phyloP scores from a whole-genome alignment of 106 monocot species.

The Apostasia shenzhenica region DNA sequence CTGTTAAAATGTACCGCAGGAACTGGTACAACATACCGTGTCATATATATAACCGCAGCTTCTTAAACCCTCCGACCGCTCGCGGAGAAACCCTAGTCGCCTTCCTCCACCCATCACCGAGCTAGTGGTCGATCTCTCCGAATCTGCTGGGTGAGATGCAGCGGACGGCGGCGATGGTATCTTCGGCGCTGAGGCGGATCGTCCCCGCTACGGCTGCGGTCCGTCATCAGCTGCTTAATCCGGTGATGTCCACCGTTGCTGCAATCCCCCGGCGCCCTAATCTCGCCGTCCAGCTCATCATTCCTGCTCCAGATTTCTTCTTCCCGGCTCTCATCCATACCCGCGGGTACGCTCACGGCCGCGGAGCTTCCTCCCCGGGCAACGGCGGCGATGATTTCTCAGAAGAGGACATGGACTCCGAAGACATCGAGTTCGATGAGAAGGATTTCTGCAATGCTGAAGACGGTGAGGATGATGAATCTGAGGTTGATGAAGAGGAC shows the following conservation, averaged over 20 bases:
- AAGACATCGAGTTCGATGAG: background rate
- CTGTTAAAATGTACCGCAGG: background rate
- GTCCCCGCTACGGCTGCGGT: background rate
- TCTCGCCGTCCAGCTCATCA: background rate
- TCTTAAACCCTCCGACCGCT: background rate
- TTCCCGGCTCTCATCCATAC: background rate
- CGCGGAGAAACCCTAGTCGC: background rate
- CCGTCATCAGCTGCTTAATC: background rate
- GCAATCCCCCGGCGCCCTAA: background rate
- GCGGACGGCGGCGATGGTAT: background rate
- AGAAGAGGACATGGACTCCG: background rate
- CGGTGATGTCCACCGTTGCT: background rate
- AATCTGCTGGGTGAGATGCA: background rate
- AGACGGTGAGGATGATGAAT: background rate
- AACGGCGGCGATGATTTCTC: background rate
- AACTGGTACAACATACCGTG: background rate
- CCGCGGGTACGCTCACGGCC: conserved; percentile 1
- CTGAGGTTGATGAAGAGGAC: background rate
- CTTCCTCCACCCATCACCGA: background rate
- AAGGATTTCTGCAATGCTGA: background rate
- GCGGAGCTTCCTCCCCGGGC: background rate
- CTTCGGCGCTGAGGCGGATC: background rate
- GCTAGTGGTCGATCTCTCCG: background rate
- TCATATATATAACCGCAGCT: background rate
- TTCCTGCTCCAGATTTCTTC: background rate